Percentiles rank a stretch among this genome's conserved stretches.
Conservation (phyloP, 306 rosid genomes). For the Acacia melanoxylon region DNA sequence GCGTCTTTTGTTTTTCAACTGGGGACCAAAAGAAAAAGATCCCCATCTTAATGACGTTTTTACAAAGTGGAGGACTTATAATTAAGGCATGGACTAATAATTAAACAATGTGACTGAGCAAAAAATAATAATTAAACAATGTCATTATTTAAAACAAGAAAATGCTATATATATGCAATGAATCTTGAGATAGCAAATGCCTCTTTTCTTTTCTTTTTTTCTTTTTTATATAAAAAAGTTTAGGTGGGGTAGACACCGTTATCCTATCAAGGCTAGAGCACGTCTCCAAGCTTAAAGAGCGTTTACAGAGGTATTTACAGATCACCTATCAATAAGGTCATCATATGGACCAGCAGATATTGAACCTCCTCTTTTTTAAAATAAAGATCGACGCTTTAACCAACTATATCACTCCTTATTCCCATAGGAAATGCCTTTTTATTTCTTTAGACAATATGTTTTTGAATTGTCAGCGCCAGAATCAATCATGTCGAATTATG, state of each 20-base stretch:
- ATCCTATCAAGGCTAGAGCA: no score
- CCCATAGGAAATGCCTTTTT: neutral
- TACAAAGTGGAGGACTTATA: neutral
- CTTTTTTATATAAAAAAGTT: no score
- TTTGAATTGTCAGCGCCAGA: neutral
- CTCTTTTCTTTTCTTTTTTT: no score
- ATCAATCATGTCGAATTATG: conserved; percentile 31
- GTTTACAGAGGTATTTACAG: no score
- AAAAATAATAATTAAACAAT: neutral
- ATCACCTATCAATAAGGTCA: no score
- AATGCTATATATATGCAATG: conserved; percentile 16
- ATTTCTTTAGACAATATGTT: conserved; percentile 27
- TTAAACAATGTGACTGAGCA: neutral
- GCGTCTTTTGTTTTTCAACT: neutral
- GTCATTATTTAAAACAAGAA: neutral
- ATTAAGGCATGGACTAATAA: neutral
- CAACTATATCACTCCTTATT: no score
- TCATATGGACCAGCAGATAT: no score
- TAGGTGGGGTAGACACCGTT: no score
- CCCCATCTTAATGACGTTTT: neutral
- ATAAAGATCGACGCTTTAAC: no score
- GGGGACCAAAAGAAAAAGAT: neutral
- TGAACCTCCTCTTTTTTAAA: no score
- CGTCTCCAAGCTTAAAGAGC: no score
- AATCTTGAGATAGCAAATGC: conserved; percentile 25